A percentile compares a stretch with the other conserved stretches of the same genome.
Conservation (phyloP, 2,329 filamentous ascomycete species). For the Diaporthe citriasiana region DNA sequence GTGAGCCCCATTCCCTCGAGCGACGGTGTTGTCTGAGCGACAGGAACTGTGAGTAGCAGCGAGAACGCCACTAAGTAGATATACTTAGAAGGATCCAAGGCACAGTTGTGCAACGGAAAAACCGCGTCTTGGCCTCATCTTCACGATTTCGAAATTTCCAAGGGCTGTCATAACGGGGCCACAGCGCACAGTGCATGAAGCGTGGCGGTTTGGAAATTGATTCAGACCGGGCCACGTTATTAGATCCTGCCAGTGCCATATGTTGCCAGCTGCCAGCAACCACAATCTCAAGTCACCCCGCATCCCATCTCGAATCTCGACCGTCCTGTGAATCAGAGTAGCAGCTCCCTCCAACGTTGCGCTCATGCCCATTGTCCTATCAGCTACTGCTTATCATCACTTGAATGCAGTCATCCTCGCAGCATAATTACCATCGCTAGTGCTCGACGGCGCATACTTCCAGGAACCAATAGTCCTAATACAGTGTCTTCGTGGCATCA, state of each 20-base stretch:
- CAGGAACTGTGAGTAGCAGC: background rate
- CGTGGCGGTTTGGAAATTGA: too few species aligned
- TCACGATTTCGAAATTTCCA: background rate
- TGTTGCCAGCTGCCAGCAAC: background rate
- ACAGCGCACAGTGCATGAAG: too few species aligned
- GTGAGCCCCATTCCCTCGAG: slow-evolving; percentile 2
- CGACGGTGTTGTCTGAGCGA: background rate
- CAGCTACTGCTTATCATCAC: background rate
- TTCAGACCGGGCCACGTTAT: background rate
- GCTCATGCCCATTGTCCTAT: background rate
- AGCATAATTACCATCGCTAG: background rate
- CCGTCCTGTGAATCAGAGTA: background rate
- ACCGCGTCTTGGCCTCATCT: background rate
- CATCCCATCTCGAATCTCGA: background rate
- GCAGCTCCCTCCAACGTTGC: background rate
- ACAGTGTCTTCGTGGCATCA: background rate
- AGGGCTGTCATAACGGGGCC: background rate
- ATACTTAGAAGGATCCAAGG: background rate
- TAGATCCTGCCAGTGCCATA: background rate
- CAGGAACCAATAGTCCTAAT: too few species aligned
- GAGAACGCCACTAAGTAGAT: background rate
- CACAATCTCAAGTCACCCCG: background rate
- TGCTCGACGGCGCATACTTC: background rate
- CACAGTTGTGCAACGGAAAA: background rate
- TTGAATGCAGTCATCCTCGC: slow-evolving; percentile 19